Percentiles rank a stretch among this genome's conserved stretches.
Conservation (phyloP, 768 basidiomycete genomes). For the Pleurotus salmoneostramineus region DNA sequence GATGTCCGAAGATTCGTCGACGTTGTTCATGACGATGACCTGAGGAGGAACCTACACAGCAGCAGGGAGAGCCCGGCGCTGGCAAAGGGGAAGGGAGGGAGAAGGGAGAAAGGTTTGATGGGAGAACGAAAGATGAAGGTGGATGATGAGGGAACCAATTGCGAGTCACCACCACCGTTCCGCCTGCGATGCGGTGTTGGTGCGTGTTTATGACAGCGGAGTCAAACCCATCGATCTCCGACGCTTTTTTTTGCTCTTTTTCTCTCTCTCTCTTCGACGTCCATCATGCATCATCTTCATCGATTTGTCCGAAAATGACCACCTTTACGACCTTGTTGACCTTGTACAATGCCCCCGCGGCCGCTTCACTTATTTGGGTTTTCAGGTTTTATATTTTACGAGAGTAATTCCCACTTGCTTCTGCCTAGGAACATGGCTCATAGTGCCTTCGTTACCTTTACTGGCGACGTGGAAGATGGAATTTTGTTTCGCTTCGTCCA, state of each 20-base stretch:
- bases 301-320: background rate
- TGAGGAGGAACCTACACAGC: background rate
- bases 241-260: background rate
- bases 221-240: background rate
- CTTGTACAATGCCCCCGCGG: too few species aligned
- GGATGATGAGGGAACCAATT: constrained; percentile 16
- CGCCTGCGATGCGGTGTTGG: background rate
- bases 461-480: constrained; percentile 70
- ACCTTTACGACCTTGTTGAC: too few species aligned
- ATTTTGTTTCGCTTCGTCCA: constrained; percentile 51
- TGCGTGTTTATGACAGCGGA: background rate
- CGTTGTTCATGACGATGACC: constrained; percentile 40
- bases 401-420: constrained; percentile 49
- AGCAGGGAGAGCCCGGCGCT: background rate
- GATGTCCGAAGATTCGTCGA: constrained; percentile 68
- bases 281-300: background rate
- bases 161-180: background rate
- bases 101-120: constrained; percentile 27
- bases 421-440: constrained; percentile 75
- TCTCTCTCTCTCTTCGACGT: background rate
- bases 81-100: constrained; percentile 17
- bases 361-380: background rate
- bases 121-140: constrained; percentile 25
- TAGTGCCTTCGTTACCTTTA: constrained; percentile 76
- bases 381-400: background rate